These are phyloP conservation scores for Mesembryanthemum crystallinum DNA, from an alignment of 148 eudicot genomes.

Conservation along the genomic window DNA sequence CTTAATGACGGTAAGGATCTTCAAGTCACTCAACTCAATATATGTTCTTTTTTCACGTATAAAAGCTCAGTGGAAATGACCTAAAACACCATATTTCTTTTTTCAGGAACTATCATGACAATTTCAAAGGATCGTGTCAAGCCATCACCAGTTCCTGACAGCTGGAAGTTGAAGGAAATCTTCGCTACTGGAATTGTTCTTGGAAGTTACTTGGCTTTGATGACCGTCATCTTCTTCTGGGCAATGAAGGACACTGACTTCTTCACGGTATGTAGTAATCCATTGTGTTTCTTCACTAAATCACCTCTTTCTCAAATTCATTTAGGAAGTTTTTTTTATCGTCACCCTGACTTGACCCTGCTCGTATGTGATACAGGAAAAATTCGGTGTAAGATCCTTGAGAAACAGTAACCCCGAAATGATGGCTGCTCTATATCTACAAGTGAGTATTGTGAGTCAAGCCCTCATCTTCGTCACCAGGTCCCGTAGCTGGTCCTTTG, in stretches of 20 bases:
- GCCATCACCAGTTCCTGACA: conserved; percentile 92
- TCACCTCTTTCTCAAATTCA: not conserved
- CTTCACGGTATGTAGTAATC: conserved; percentile 53
- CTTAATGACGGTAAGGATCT: conserved; percentile 73
- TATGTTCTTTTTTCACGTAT: not conserved
- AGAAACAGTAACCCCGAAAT: conserved; percentile 39
- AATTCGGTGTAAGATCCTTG: conserved; percentile 56
- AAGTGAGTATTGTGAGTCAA: conserved; percentile 95
- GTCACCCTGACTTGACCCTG: not conserved
- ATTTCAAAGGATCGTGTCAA: conserved; percentile 95
- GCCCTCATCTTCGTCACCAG: conserved; percentile 93
- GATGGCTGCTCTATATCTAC: conserved; percentile 93
- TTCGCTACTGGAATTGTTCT: conserved; percentile 90
- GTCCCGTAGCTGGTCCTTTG: conserved; percentile 82
- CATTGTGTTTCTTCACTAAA: not conserved
- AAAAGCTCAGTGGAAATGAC: not conserved
- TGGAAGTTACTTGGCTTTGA: conserved; percentile 82
- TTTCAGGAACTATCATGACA: conserved; percentile 88
- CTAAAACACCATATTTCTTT: not conserved
- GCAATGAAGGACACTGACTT: conserved; percentile 65
- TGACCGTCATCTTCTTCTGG: conserved; percentile 96
- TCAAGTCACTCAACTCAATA: not conserved
- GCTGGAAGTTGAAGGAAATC: conserved; percentile 94
- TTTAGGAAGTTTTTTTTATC: not conserved
- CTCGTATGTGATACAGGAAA: conserved; percentile 40